These are phyloP conservation scores for Camellia sinensis DNA, from an alignment of 148 eudicot genomes.

Conservation along the genomic window DNA sequence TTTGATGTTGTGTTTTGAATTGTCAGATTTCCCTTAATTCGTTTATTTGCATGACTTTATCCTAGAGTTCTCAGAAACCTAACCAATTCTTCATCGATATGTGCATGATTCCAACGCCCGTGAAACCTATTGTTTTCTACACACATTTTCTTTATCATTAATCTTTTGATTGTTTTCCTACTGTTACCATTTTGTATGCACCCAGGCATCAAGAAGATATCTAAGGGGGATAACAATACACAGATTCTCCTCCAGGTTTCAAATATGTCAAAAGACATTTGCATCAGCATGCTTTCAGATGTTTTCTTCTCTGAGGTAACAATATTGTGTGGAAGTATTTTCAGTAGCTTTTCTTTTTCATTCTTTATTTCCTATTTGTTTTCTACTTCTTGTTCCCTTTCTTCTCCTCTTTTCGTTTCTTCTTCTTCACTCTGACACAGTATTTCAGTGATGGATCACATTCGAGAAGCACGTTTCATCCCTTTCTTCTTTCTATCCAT, in stretches of 20 bases:
- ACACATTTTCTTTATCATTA: background rate
- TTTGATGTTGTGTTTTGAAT: background rate
- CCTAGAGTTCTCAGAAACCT: background rate
- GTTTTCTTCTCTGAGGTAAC: constrained; percentile 71
- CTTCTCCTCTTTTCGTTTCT: background rate
- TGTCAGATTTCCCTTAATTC: background rate
- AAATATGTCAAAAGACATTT: constrained; percentile 38
- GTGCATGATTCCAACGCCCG: too few relatives aligned
- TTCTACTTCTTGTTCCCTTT: background rate
- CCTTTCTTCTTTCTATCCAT: background rate
- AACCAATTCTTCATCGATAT: background rate
- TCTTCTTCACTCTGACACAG: background rate
- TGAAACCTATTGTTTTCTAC: background rate
- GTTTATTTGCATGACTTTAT: background rate
- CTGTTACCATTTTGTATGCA: background rate
- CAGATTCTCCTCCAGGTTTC: constrained; percentile 51
- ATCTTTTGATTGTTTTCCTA: background rate
- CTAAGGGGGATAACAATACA: constrained; percentile 27
- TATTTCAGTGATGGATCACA: background rate
- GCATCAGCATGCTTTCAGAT: constrained; percentile 63
- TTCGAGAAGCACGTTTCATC: background rate
- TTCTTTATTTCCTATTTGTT: background rate
- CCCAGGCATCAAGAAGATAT: constrained; percentile 50
- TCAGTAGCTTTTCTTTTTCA: background rate
- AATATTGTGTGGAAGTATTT: background rate